Conservation (phyloP, 2,329 filamentous ascomycete genomes). For the Aspergillus alliaceus region DNA sequence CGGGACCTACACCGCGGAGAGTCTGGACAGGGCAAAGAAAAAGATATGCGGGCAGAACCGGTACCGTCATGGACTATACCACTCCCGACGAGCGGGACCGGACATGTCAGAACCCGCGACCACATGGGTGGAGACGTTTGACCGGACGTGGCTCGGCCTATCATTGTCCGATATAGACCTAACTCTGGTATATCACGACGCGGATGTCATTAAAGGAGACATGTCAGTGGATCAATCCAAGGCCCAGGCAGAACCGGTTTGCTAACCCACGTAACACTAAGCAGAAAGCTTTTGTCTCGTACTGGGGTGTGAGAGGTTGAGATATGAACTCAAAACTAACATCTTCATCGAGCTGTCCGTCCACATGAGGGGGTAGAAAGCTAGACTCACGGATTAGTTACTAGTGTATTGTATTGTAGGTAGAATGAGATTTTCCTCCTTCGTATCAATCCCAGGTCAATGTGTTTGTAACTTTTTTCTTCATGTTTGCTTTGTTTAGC, state of each 20-base stretch:
- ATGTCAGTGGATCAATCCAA: background rate
- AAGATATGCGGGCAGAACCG: background rate
- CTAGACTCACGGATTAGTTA: background rate
- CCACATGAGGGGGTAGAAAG: background rate
- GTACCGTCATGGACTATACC: background rate
- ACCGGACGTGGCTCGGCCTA: background rate
- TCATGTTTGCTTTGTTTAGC: too few relatives aligned
- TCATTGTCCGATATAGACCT: background rate
- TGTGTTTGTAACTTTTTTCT: background rate
- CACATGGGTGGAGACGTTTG: background rate
- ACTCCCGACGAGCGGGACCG: background rate
- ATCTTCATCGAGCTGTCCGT: background rate
- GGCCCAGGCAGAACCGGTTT: background rate
- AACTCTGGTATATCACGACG: background rate
- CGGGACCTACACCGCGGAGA: background rate
- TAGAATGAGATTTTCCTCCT: too few relatives aligned
- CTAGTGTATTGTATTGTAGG: background rate
- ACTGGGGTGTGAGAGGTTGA: background rate
- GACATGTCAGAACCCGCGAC: background rate
- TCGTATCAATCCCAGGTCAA: accelerated
- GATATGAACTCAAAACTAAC: background rate
- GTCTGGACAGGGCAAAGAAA: background rate
- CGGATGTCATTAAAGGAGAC: background rate
- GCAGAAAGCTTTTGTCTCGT: background rate
- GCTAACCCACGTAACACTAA: background rate